Percentiles rank a stretch among this genome's conserved stretches.
phyloP scores from a whole-genome alignment of 192 early-diverging fungal species.

The Linnemannia zychae region DNA sequence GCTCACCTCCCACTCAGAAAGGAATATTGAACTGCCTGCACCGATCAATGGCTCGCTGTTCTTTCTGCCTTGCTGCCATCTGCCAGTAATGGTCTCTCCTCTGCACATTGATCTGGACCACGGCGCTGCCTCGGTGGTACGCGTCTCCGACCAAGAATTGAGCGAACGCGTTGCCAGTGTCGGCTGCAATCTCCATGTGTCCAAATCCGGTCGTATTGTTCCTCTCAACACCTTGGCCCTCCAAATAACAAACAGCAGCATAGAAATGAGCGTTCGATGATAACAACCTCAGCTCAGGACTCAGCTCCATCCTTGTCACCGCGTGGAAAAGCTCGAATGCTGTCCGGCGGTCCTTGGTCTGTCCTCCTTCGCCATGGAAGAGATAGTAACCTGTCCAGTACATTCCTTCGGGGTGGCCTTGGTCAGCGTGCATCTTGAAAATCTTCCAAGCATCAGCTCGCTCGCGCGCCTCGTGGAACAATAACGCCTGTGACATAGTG shows the following conservation, averaged over 20 bases:
- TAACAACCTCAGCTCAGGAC: slow-evolving; percentile 8
- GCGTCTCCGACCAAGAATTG: slow-evolving; percentile 51
- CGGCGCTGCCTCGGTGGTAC: slow-evolving; percentile 45
- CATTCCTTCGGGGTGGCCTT: slow-evolving; percentile 41
- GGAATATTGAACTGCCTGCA: slow-evolving; percentile 35
- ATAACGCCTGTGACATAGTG: slow-evolving; percentile 31
- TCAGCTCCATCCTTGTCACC: slow-evolving; percentile 34
- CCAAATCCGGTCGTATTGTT: slow-evolving; percentile 33
- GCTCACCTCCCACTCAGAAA: not conserved
- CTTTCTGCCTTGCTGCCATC: slow-evolving; percentile 39
- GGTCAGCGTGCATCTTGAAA: slow-evolving; percentile 37
- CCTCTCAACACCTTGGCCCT: slow-evolving; percentile 36
- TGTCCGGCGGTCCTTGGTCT: slow-evolving; percentile 7
- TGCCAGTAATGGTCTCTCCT: slow-evolving; percentile 53
- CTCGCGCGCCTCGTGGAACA: slow-evolving; percentile 31
- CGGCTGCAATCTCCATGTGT: slow-evolving; percentile 55
- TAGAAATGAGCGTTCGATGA: slow-evolving; percentile 49
- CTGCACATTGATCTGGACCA: slow-evolving; percentile 33
- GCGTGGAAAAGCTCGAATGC: slow-evolving; percentile 38
- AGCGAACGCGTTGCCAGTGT: slow-evolving; percentile 42
- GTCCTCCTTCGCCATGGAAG: slow-evolving; percentile 51
- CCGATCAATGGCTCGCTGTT: slow-evolving; percentile 30
- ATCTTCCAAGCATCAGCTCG: slow-evolving; percentile 44
- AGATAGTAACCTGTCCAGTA: slow-evolving; percentile 51
- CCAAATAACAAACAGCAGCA: slow-evolving; percentile 43